A percentile compares a stretch with the other conserved stretches of the same genome.
Evolutionary conservation across 805 yeast genomes (phyloP).

Genomic region (Spathaspora passalidarum): DNA sequence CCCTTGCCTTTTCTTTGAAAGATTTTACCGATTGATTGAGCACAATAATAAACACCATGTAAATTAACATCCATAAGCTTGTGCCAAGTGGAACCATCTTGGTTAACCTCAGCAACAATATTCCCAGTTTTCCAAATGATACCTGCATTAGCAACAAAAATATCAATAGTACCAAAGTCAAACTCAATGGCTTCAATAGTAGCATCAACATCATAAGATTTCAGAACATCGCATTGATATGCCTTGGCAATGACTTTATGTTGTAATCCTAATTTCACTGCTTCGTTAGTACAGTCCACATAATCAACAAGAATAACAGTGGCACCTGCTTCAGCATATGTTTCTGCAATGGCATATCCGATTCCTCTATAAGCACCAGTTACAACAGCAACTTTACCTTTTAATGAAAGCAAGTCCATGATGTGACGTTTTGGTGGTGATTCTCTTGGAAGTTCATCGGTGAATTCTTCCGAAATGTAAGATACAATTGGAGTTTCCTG

Average conservation of each 20-base stretch:
- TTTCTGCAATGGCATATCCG: conserved; percentile 26
- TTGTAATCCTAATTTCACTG: conserved; percentile 9
- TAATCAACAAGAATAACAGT: conserved; percentile 25
- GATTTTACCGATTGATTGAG: conserved; percentile 27
- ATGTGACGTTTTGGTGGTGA: conserved; percentile 1
- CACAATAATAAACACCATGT: conserved; percentile 29
- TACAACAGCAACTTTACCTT: conserved; percentile 24
- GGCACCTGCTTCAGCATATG: conserved; percentile 26
- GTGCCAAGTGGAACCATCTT: conserved; percentile 32
- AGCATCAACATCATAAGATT: conserved; percentile 20
- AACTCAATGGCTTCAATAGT: conserved; percentile 16
- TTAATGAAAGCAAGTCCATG: conserved; percentile 12
- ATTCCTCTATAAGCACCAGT: conserved; percentile 32
- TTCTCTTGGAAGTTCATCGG: conserved; percentile 1
- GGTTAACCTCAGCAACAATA: conserved; percentile 7
- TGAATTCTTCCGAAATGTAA: background rate
- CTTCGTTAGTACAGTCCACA: conserved; percentile 16
- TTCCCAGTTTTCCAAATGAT: conserved; percentile 24
- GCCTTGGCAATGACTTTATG: conserved; percentile 21
- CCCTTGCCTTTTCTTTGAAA: conserved; percentile 27
- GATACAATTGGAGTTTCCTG: conserved; percentile 1
- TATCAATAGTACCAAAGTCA: conserved; percentile 30
- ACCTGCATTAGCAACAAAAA: conserved; percentile 32
- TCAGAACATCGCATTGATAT: conserved; percentile 23
- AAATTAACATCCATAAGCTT: conserved; percentile 26